Base-by-base conservation (phyloP, 768 basidiomycete species). In the Mycena rebaudengoi region DNA sequence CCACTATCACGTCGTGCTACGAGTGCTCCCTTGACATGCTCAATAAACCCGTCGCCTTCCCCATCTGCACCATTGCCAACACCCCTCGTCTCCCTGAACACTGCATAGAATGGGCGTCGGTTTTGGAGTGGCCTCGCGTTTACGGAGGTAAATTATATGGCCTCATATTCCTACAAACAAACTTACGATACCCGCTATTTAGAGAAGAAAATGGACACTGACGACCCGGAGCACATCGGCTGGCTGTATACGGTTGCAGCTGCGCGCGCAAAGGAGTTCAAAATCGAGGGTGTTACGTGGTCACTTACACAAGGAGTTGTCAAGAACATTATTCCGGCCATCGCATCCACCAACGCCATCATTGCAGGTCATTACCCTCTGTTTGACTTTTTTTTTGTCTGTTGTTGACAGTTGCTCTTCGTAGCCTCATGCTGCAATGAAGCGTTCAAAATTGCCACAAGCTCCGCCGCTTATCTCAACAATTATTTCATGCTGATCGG, bases 401-500 rank as follows among this genome's bases (percentile, higher is more conserved):
- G 43, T 69, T 30, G 13, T 44, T 33, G 12, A 33, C 55, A 46
- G n/a, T 33, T 25, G n/a, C n/a, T n/a, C n/a, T n/a, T n/a, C n/a
- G n/a, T 64, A 93, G 97, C 97, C 37, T 92, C 96, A 2, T 99
- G 97, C 79, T 99, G 97, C 73, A 99, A 98, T 71, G 98, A 99
- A 78, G 98, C 98, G 16, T 97, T 99, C 84, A 99, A 99, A 79
- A 95, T 99, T 62, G 96, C 95, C 23, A 99, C 98, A 0, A 94
- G 90, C 66, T 94, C 94, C 23, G 97, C 96, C 0, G 94, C 96
- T 5, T 97, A 90, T 74, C 83, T 99, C 56, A 93, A 97, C 78
- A 98, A 98, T 75, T 99, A 99, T 75, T 98, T 99, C 78, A 95
- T 98, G 96, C 86, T 99, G 59, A 95, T 96, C 64, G 98, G 98